Conservation (phyloP, 345 rosid species). For the Eucalyptus camaldulensis region DNA sequence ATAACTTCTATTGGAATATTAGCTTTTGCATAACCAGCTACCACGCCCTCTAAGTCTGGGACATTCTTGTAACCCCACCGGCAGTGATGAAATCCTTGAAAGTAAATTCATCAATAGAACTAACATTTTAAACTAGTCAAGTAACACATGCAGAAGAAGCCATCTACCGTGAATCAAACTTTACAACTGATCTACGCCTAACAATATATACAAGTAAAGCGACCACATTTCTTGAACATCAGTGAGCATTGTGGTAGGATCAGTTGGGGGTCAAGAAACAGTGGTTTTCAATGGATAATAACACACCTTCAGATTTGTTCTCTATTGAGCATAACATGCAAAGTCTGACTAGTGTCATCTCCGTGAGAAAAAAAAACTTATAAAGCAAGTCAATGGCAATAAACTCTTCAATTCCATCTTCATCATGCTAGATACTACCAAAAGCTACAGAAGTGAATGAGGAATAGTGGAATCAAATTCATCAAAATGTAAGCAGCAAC, state of each 20-base stretch:
- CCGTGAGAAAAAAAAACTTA: too few species aligned
- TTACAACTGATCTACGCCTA: not conserved
- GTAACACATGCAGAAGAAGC: not conserved
- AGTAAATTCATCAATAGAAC: not conserved
- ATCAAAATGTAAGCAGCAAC: too few species aligned
- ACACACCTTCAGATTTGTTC: not conserved
- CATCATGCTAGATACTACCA: too few species aligned
- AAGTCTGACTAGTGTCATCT: not conserved
- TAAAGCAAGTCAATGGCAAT: too few species aligned
- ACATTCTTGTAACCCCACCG: constrained; percentile 55
- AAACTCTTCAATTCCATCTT: too few species aligned
- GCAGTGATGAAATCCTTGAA: constrained; percentile 68
- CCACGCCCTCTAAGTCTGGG: constrained; percentile 40
- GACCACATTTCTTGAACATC: not conserved
- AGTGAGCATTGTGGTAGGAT: not conserved
- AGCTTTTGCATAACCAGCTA: constrained; percentile 56
- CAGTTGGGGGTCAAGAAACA: not conserved
- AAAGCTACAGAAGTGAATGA: too few species aligned
- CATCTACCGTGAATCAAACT: not conserved
- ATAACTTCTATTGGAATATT: constrained; percentile 65
- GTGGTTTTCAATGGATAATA: not conserved
- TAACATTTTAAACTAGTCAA: not conserved
- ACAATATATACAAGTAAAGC: not conserved
- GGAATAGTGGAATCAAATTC: too few species aligned
- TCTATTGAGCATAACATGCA: not conserved